phyloP scores from a whole-genome alignment of 2,329 filamentous ascomycete genomes.

The Zopfia rhizophila region DNA sequence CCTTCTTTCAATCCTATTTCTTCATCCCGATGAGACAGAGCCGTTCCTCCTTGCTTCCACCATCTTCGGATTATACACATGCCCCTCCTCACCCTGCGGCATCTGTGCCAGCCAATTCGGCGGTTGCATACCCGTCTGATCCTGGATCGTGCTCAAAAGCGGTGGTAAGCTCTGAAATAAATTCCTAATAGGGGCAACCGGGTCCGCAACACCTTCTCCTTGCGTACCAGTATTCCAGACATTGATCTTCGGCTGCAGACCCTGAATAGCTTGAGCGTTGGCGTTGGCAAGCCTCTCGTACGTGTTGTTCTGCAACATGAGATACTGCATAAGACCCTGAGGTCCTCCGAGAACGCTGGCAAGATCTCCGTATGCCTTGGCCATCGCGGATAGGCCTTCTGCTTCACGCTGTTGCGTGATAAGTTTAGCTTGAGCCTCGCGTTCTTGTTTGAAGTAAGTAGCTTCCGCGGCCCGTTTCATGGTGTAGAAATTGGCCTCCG shows the following conservation, averaged over 20 bases:
- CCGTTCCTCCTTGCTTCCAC: conserved; percentile 14
- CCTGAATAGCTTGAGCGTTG: conserved; percentile 79
- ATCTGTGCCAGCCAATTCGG: conserved; percentile 76
- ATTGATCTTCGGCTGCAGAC: conserved; percentile 87
- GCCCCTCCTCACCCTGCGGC: conserved; percentile 45
- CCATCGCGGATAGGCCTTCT: conserved; percentile 80
- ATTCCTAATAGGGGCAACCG: conserved; percentile 75
- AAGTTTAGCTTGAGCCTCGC: conserved; percentile 69
- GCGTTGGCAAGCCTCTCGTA: conserved; percentile 81
- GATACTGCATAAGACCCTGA: conserved; percentile 79
- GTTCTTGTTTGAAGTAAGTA: conserved; percentile 54
- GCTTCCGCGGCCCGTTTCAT: conserved; percentile 56
- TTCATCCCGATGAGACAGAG: background rate
- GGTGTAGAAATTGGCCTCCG: conserved; percentile 61
- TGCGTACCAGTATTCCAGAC: conserved; percentile 83
- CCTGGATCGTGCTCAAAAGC: conserved; percentile 84
- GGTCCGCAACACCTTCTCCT: conserved; percentile 61
- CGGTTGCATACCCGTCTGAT: conserved; percentile 85
- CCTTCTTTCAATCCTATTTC: no score
- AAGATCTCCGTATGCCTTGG: conserved; percentile 80
- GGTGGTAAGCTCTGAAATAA: conserved; percentile 87
- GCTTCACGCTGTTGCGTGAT: conserved; percentile 76
- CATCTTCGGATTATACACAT: conserved; percentile 8
- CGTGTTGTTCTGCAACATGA: conserved; percentile 87
- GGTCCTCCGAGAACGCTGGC: conserved; percentile 80